Evolutionary conservation across 495 filamentous ascomycete species (phyloP), one percentile per base, ranked within the genome.

Genomic region (Diplogelasinospora grovesii): DNA sequence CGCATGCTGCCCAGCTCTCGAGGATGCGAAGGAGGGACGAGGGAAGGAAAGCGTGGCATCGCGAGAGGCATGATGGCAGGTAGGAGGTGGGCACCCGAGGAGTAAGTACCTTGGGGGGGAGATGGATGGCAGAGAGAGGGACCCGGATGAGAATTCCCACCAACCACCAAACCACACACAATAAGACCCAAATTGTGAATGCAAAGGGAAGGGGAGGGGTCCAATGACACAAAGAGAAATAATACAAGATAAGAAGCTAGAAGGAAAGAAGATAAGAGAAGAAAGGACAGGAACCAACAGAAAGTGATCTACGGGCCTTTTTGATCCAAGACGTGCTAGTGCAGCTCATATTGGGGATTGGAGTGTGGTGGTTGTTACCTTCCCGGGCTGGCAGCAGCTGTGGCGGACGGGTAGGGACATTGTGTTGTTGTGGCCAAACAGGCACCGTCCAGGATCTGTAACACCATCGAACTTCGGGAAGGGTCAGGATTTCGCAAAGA

Each of bases 41-140:
- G 39, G 11, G 52, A 43, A 8, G 54, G 54, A 40, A 56, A 48
- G 28, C 47, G 47, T 5, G 57, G 53, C 42, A 58, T 56, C 18
- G 45, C 45, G 35, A 53, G 34, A 39, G 54, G 44, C 54, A 58
- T 58, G 49, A 15, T 35, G 47, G 33, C 38, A 34, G 28, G 26
- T 6, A 29, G 22, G 18, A 23, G 8, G 22, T 18, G 9, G 16
- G n/a, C n/a, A n/a, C n/a, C n/a, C n/a, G n/a, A n/a, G n/a, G n/a
- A n/a, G n/a, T n/a, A 35, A 18, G 18, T 5, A n/a, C n/a, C n/a
- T n/a, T n/a, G n/a, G n/a, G 33, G 40, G 22, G 10, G 13, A 28
- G 26, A 26, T 15, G 24, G 21, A 18, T 10, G 38, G 41, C 31
- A 46, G 31, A 36, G 26, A 10, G 39, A 36, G 41, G 42, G 27